Percentiles rank a stretch among this genome's conserved stretches.
Evolutionary conservation across 805 yeast genomes (phyloP).

Genomic region (Kodamaea laetipori): DNA sequence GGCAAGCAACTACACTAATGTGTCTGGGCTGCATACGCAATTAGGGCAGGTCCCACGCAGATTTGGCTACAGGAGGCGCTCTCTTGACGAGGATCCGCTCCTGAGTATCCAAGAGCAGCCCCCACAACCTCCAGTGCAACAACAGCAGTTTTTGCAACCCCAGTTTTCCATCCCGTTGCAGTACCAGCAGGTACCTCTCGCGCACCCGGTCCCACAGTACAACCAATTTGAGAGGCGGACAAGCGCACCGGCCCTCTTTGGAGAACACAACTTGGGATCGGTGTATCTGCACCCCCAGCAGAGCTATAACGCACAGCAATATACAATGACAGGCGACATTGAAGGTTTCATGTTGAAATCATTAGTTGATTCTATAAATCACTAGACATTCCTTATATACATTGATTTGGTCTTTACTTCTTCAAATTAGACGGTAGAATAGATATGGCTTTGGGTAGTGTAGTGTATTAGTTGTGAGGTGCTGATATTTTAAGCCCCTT

Average conservation of each 20-base stretch:
- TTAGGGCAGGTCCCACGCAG: conserved; percentile 11
- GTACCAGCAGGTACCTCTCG: conserved; percentile 3
- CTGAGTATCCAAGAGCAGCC: conserved; percentile 9
- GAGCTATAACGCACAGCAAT: conserved; percentile 7
- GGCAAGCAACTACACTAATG: conserved; percentile 9
- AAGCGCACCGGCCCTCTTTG: conserved; percentile 7
- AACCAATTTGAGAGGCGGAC: conserved; percentile 4
- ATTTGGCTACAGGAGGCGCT: conserved; percentile 6
- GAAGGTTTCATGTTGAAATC: conserved; percentile 40
- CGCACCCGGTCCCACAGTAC: conserved; percentile 4
- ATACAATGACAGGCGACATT: conserved; percentile 8
- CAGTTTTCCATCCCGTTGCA: background rate
- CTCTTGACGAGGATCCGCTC: conserved; percentile 12
- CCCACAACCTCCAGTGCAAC: background rate
- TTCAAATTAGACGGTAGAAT: conserved; percentile 5
- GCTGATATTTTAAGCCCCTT: no score
- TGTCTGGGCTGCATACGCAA: background rate
- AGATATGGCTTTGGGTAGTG: background rate
- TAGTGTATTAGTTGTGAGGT: no score
- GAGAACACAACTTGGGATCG: background rate
- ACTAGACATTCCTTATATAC: conserved; percentile 17
- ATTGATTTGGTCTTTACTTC: conserved; percentile 5
- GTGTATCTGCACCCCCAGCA: background rate
- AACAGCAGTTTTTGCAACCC: conserved; percentile 1
- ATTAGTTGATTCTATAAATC: conserved; percentile 44